Conservation (phyloP, 2,329 filamentous ascomycete genomes). For the Fusarium aywerte region DNA sequence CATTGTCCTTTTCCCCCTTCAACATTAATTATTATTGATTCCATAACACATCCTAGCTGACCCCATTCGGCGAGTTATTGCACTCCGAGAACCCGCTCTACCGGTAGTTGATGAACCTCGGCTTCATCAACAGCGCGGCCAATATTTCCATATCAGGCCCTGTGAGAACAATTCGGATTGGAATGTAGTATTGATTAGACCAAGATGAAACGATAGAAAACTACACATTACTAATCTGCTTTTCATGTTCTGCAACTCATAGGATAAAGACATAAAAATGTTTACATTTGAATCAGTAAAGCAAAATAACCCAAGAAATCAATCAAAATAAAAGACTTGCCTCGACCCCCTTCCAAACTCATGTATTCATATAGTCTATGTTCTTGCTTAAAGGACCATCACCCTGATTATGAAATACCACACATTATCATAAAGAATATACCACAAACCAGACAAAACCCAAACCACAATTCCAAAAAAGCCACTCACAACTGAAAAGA, state of each 20-base stretch:
- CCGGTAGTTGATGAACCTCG: slow-evolving; percentile 3
- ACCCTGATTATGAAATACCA: too few species aligned
- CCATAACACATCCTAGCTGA: neutral
- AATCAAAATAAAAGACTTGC: neutral
- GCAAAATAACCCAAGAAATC: neutral
- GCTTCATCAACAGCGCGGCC: neutral
- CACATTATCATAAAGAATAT: too few species aligned
- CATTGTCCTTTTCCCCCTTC: neutral
- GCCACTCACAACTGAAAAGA: too few species aligned
- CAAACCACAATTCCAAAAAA: neutral
- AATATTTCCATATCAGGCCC: neutral
- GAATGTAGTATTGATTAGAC: neutral
- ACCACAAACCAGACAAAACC: neutral
- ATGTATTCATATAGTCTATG: too few species aligned
- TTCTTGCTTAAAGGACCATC: too few species aligned
- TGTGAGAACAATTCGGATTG: neutral
- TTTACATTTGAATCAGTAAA: neutral
- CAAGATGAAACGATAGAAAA: neutral
- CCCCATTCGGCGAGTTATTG: slow-evolving; percentile 1
- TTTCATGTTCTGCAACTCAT: neutral
- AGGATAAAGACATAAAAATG: too few species aligned
- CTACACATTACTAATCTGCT: neutral
- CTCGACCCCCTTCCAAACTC: neutral
- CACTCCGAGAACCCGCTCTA: slow-evolving; percentile 6
- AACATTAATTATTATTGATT: neutral